Evolutionary conservation across 148 eudicot species (phyloP).

Genomic region (Silene uniflora): DNA sequence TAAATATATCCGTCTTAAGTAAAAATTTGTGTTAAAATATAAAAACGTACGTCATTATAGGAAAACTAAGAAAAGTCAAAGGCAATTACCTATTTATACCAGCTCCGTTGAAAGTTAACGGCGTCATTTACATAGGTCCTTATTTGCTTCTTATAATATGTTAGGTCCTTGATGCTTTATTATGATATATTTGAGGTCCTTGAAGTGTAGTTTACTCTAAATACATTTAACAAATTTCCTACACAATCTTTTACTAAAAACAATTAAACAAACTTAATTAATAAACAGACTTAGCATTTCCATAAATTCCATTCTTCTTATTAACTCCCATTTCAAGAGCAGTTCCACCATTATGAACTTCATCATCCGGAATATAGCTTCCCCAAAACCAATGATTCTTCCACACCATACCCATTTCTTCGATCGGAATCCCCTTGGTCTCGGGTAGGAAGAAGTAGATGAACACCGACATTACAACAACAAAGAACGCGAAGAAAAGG

Average conservation of each 20-base stretch:
- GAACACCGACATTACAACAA: constrained; percentile 55
- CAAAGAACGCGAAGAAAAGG: constrained; percentile 67
- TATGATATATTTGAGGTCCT: no score
- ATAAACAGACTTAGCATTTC: constrained; percentile 13
- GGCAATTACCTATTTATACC: no score
- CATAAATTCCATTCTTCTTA: constrained; percentile 2
- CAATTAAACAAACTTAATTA: constrained; percentile 1
- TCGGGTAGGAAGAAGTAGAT: constrained; percentile 69
- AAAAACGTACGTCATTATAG: no score
- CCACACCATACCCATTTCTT: constrained; percentile 71
- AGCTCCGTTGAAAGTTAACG: no score
- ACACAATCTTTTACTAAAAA: neutral
- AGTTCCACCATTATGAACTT: constrained; percentile 24
- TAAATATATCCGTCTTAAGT: no score
- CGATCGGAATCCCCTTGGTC: constrained; percentile 80
- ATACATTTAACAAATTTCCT: constrained; percentile 22
- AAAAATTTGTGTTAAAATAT: neutral
- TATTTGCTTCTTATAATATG: no score
- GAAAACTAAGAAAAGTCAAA: no score
- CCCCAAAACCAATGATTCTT: constrained; percentile 70
- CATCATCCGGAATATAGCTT: constrained; percentile 40
- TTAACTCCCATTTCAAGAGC: constrained; percentile 35
- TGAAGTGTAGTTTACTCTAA: neutral
- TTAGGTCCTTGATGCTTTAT: no score
- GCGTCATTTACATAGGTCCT: no score